Base-by-base conservation (phyloP, 257 asterid genomes). In the Lantana camara region DNA sequence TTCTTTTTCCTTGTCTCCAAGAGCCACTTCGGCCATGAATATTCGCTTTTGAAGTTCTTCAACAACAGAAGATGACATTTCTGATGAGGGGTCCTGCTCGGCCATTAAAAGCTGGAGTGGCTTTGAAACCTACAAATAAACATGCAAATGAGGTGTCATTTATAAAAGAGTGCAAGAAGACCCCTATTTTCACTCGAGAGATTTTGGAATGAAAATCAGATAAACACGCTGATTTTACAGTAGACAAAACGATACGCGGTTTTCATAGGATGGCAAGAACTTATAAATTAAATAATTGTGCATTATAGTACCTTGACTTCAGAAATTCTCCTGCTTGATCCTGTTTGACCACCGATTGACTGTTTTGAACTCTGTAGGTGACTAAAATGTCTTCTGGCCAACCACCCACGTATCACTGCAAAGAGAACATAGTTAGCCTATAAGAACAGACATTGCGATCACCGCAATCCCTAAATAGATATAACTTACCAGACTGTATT, bases 401-500 rank as follows among this genome's bases (percentile, higher is more conserved):
- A 81, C 86, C 88, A 85, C 22, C 95, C 95, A 70, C 98, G 97
- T 63, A 87, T 68, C 40, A 63, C 98, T 92, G 89, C 77, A 76
- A 68, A 67, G 52, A 46, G 17, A 63, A 53, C 30, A 21, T 32
- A 46, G 50, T 40, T 35, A 13, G 32, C 57, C 66, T 21, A 52
- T 4, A 30, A 57, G 42, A 35, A 1, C 8, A 57, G 17, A 55
- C 40, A 53, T 45, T 42, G 62, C 38, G 12, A 48, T 65, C 64
- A 58, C 57, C 13, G 42, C 65, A 40, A 47, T 9, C 21, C 68
- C 27, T 20, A 46, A 53, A 56, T 27, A 23, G 70, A 56, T 66
- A 59, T 63, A 68, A 42, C 16, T 56, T 80, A 89, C 98, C 87
- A 46, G 98, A 89, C 69, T 92, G 98, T 87, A 92, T 80, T 30